Base-by-base conservation (phyloP, 1,139 yeast genomes). In the Geotrichum reessii region DNA sequence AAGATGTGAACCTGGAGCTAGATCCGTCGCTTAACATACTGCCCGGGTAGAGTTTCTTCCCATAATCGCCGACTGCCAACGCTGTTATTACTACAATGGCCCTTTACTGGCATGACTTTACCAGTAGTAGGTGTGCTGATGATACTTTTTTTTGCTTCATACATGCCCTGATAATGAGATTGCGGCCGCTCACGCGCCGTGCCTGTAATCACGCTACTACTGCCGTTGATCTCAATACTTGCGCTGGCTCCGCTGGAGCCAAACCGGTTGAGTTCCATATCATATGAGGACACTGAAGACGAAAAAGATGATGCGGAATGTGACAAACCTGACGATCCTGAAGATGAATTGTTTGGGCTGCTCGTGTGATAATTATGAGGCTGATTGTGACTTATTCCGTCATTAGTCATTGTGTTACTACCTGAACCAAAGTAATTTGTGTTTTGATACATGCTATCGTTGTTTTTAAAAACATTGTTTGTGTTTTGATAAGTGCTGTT, bases 21-120 rank as follows among this genome's bases (percentile, higher is more conserved):
- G 21, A 37, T 19, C 9, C 44, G 44, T n/a, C 44, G 44, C n/a
- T 37, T 37, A 19, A 19, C 7, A 37, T n/a, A 37, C 21, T n/a
- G 44, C 17, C 44, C 44, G 21, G 44, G 21, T 14, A 37, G 17
- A 14, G 14, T 19, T 37, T 37, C 44, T 37, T 37, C 44, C 44
- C 44, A 37, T 2, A 37, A 19, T 3, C 44, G 44, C 8, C 44
- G 44, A 7, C 21, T 37, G 19, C 44, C 44, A 14, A 37, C 44
- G 21, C 44, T 37, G 17, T 37, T 37, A 8, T 19, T 37, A 5
- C 44, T 37, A 8, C 53, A 52, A 11, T 54, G 52, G 11, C 63
- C 59, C 58, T 63, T 64, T 48, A 60, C 56, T 12, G 63, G 65
- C 61, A 65, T 50, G 7, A 67, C 56, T 40, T 64, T 59, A 9